Conservation (phyloP, 495 filamentous ascomycete genomes). For the Lasiosphaeria hispida region DNA sequence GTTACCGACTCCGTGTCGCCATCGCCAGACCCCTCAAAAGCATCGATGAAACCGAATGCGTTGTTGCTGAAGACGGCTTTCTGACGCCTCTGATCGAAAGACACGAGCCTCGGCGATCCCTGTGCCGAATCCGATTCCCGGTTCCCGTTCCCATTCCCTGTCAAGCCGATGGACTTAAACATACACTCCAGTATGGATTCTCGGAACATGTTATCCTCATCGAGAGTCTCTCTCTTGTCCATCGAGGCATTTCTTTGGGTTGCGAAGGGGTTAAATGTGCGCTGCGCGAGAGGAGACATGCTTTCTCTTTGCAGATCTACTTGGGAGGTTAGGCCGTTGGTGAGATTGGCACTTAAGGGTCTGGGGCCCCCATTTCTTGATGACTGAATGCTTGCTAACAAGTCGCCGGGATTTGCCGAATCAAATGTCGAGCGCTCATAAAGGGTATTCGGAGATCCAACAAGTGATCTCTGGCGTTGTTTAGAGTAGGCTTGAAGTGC, state of each 20-base stretch:
- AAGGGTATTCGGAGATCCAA: conserved; percentile 15
- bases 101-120: conserved; percentile 78
- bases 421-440: conserved; percentile 37
- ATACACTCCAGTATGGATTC: conserved; percentile 93
- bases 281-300: conserved; percentile 58
- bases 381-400: conserved; percentile 75
- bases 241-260: conserved; percentile 53
- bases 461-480: conserved; percentile 35
- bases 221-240: conserved; percentile 69
- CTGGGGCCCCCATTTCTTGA: conserved; percentile 47
- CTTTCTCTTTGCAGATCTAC: conserved; percentile 23
- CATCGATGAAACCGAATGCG: conserved; percentile 93
- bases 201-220: conserved; percentile 84
- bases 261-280: conserved; percentile 57
- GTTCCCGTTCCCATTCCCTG: conserved; percentile 58
- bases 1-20: conserved; percentile 85
- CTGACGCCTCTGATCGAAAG: conserved; percentile 79
- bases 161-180: conserved; percentile 88
- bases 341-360: conserved; percentile 12
- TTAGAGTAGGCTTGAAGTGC: conserved; percentile 62
- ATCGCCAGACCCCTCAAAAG: conserved; percentile 76
- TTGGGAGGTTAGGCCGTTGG: conserved; percentile 10
- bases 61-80: conserved; percentile 79
- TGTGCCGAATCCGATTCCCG: conserved; percentile 72
- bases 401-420: conserved; percentile 68